Evolutionary conservation across 257 asterid genomes (phyloP).

Genomic region (Penstemon newberryi): DNA sequence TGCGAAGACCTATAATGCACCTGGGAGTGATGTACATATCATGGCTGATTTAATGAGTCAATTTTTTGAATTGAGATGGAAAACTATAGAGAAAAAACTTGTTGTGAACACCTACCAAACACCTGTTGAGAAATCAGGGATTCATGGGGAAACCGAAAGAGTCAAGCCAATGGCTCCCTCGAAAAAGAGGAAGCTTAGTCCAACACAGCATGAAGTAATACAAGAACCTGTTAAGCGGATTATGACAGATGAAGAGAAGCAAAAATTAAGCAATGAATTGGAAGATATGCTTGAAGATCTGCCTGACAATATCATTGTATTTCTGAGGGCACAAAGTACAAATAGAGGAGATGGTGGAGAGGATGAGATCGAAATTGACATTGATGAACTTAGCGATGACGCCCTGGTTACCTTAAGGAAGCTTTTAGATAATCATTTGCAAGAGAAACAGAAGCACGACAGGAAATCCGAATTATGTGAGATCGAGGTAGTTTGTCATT

Average conservation of each 20-base stretch:
- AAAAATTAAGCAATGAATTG: constrained; percentile 52
- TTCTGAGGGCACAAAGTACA: constrained; percentile 59
- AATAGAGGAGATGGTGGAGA: constrained; percentile 54
- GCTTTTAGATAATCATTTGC: constrained; percentile 64
- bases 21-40: constrained; percentile 58
- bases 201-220: constrained; percentile 39
- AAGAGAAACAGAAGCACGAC: constrained; percentile 44
- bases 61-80: constrained; percentile 74
- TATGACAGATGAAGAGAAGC: constrained; percentile 70
- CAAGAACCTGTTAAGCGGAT: constrained; percentile 47
- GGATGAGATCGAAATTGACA: constrained; percentile 80
- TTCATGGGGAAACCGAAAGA: constrained; percentile 42
- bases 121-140: constrained; percentile 39
- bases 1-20: constrained; percentile 84
- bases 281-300: constrained; percentile 54
- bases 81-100: constrained; percentile 58
- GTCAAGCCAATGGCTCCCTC: constrained; percentile 41
- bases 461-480: constrained; percentile 69
- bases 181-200: constrained; percentile 66
- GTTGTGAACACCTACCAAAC: constrained; percentile 27
- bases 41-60: constrained; percentile 62
- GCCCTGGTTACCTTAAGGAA: constrained; percentile 56
- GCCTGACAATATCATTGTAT: constrained; percentile 56
- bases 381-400: constrained; percentile 63
- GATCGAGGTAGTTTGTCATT: constrained; percentile 62